A percentile compares a stretch with the other conserved stretches of the same genome.
phyloP scores from a whole-genome alignment of 1,139 yeast species.

The Groenewaldozyma sp. region DNA sequence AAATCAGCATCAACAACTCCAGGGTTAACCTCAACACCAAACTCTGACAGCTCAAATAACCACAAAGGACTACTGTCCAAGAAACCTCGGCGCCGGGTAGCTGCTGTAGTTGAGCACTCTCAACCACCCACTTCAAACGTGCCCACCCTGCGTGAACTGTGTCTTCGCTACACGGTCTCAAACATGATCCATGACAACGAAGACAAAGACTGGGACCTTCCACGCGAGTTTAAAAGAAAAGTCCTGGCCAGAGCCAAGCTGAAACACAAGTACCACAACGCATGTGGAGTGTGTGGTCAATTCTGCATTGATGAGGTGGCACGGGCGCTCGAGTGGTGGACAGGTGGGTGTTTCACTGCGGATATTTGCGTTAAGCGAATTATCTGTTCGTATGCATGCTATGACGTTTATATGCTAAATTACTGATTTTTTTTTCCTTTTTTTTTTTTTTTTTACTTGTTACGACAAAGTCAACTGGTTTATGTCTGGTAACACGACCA shows the following conservation, averaged over 20 bases:
- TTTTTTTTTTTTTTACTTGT: background rate
- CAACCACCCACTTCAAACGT: background rate
- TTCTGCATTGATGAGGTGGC: constrained; percentile 44
- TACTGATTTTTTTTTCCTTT: background rate
- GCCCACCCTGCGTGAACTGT: constrained; percentile 7
- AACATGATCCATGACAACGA: constrained; percentile 11
- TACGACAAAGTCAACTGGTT: constrained; percentile 8
- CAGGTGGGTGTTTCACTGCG: constrained; percentile 20
- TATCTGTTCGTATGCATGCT: constrained; percentile 19
- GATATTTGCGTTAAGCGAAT: constrained; percentile 11
- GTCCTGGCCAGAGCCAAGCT: constrained; percentile 17
- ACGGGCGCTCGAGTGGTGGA: constrained; percentile 56
- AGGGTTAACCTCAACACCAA: background rate
- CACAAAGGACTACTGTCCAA: too few species aligned
- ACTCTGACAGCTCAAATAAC: background rate
- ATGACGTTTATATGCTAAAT: constrained; percentile 12
- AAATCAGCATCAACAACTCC: too few species aligned
- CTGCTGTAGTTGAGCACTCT: background rate
- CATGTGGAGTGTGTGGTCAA: constrained; percentile 42
- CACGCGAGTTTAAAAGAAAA: constrained; percentile 10
- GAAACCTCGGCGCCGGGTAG: background rate
- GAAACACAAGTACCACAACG: constrained; percentile 34
- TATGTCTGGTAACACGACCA: constrained; percentile 43
- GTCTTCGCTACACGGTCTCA: constrained; percentile 9
- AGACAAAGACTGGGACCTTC: constrained; percentile 11